Evolutionary conservation across 768 basidiomycete genomes (phyloP), one percentile per base, ranked within the genome.

Genomic region (Dentipellis sp.): DNA sequence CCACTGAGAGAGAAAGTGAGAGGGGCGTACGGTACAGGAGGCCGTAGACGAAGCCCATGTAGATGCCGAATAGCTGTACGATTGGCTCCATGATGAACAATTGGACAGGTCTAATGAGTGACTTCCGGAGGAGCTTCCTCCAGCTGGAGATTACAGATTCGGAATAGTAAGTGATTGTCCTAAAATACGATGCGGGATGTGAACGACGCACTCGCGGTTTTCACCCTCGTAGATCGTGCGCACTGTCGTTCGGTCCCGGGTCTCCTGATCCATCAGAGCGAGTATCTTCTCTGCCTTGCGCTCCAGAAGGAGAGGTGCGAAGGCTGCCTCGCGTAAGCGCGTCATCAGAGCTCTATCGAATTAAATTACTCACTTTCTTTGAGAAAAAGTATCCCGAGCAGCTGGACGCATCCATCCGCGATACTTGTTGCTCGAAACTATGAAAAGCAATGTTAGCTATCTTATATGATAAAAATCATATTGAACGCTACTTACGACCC

Each of bases 31-130:
- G 21, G 52, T 65, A 59, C 16, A 62, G 17, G 2, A 49, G 54
- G 38, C 56, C 88, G 56, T 85, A 91, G 12, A 86, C 64, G 59
- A 86, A 81, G 0, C 84, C 81, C 77, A 86, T 80, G 58, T 88
- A 90, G 0, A 82, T 3, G 0, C 83, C 82, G 10, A 90, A 68
- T 2, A 87, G 65, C 61, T 87, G 86, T 17, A 87, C 72, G 61
- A 90, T 86, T 0, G 82, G 78, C 63, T 91, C 88, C 4, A 63
- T 63, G 0, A 54, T 62, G 55, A 88, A 84, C 10, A 91, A 65
- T 4, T 68, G 63, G 69, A 92, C 86, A 0, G 91, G 91, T n/a
- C 88, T 78, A 10, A 74, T 68, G 21, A 91, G 68, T 0, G 86
- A 75, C 56, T 71, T 77, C 1, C 58, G 46, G 56, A 91, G 69